These are phyloP conservation scores for Eucalyptus virginea DNA, from an alignment of 345 rosid genomes.

Conservation along the genomic window DNA sequence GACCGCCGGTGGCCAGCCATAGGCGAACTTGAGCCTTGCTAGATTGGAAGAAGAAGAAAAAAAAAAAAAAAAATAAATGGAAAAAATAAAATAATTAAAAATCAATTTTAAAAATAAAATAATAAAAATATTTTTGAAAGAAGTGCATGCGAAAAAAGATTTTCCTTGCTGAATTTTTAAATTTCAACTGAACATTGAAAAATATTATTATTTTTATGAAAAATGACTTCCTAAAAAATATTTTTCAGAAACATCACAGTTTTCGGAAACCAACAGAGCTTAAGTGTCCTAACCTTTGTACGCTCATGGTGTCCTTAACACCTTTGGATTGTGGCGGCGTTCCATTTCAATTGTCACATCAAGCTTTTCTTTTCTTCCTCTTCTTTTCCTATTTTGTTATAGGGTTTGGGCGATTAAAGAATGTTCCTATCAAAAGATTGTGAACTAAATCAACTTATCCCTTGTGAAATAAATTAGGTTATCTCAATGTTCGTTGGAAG, in stretches of 20 bases:
- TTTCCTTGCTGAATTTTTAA: rapidly evolving
- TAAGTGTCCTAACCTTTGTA: too few species aligned
- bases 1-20: rapidly evolving
- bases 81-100: too few species aligned
- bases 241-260: rapidly evolving
- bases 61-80: rapidly evolving
- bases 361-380: background rate
- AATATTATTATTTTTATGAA: rapidly evolving
- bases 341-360: background rate
- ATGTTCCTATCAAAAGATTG: background rate
- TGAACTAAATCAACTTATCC: background rate
- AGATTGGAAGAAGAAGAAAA: too few species aligned
- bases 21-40: too few species aligned
- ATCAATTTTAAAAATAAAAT: rapidly evolving
- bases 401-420: background rate
- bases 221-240: rapidly evolving
- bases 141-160: rapidly evolving
- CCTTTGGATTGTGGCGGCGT: rapidly evolving
- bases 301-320: rapidly evolving
- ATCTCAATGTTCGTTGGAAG: background rate
- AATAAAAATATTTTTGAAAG: too few species aligned
- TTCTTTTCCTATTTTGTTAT: background rate
- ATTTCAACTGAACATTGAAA: too few species aligned
- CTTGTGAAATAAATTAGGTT: background rate
- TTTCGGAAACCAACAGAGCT: rapidly evolving